Percentiles rank a stretch among this genome's conserved stretches.
phyloP scores from a whole-genome alignment of 805 yeast species.

The Kuraishia cidri region DNA sequence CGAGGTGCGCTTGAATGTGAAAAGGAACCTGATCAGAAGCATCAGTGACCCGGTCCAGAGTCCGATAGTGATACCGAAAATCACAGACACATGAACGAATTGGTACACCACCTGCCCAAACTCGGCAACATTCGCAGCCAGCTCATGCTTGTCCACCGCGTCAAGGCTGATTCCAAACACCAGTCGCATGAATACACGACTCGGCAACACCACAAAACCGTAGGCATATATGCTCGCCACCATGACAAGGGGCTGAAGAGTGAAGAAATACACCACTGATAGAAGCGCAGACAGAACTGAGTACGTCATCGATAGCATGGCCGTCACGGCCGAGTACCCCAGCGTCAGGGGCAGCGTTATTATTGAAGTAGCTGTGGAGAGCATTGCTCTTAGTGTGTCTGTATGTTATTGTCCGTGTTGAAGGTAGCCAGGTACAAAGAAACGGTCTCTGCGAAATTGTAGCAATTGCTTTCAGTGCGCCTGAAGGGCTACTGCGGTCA shows the following conservation, averaged over 20 bases:
- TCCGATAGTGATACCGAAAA: slow-evolving; percentile 6
- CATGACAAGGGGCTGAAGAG: slow-evolving; percentile 2
- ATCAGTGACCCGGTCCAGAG: slow-evolving; percentile 2
- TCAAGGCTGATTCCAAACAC: too few relatives aligned
- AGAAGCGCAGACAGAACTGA: slow-evolving; percentile 1
- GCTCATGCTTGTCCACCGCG: too few relatives aligned
- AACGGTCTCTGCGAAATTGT: too few relatives aligned
- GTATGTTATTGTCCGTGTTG: too few relatives aligned
- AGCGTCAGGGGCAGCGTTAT: too few relatives aligned
- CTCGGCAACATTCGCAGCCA: not conserved
- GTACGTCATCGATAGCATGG: not conserved
- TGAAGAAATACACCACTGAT: not conserved
- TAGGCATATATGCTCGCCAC: slow-evolving; percentile 1
- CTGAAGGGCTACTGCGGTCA: too few relatives aligned
- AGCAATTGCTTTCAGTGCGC: too few relatives aligned
- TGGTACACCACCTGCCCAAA: slow-evolving; percentile 3
- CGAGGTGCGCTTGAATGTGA: slow-evolving; percentile 3
- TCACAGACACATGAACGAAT: slow-evolving; percentile 3
- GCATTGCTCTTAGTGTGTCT: too few relatives aligned
- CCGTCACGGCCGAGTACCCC: slow-evolving; percentile 1
- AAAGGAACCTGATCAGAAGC: slow-evolving; percentile 2
- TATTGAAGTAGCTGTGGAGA: too few relatives aligned
- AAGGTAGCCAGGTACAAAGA: too few relatives aligned
- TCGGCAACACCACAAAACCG: slow-evolving; percentile 3
- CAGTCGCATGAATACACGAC: not conserved